Conservation (phyloP, 495 filamentous ascomycete genomes). For the Articulospora tetracladia region DNA sequence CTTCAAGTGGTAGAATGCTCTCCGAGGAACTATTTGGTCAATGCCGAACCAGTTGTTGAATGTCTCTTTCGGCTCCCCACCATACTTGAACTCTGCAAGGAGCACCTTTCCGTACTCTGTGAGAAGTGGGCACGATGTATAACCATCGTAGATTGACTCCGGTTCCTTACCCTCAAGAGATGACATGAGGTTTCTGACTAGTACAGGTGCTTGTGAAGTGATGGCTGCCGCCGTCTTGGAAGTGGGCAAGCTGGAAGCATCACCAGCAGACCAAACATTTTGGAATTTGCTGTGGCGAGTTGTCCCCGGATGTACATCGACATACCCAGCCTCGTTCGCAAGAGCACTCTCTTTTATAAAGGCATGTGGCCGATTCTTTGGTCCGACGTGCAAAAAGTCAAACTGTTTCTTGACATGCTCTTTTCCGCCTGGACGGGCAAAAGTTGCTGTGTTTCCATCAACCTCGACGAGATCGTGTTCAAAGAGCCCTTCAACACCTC, state of each 20-base stretch:
- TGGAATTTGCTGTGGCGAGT: conserved; percentile 56
- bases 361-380: conserved; percentile 58
- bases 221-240: conserved; percentile 68
- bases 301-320: conserved; percentile 60
- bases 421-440: conserved; percentile 41
- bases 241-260: conserved; percentile 62
- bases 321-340: conserved; percentile 58
- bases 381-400: conserved; percentile 56
- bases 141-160: conserved; percentile 56
- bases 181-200: conserved; percentile 52
- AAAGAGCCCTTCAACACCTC: conserved; percentile 63
- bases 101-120: conserved; percentile 65
- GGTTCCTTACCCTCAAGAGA: conserved; percentile 51
- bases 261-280: conserved; percentile 68
- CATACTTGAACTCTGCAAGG: conserved; percentile 71
- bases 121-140: conserved; percentile 65
- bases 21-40: conserved; percentile 52
- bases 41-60: conserved; percentile 53
- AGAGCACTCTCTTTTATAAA: conserved; percentile 56
- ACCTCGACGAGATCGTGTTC: conserved; percentile 61
- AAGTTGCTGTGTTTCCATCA: conserved; percentile 53
- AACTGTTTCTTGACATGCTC: conserved; percentile 47
- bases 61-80: conserved; percentile 66
- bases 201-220: conserved; percentile 56
- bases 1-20: conserved; percentile 61